These are phyloP conservation scores for Cyberlindnera maclurae DNA, from an alignment of 805 yeast genomes.

Conservation along the genomic window DNA sequence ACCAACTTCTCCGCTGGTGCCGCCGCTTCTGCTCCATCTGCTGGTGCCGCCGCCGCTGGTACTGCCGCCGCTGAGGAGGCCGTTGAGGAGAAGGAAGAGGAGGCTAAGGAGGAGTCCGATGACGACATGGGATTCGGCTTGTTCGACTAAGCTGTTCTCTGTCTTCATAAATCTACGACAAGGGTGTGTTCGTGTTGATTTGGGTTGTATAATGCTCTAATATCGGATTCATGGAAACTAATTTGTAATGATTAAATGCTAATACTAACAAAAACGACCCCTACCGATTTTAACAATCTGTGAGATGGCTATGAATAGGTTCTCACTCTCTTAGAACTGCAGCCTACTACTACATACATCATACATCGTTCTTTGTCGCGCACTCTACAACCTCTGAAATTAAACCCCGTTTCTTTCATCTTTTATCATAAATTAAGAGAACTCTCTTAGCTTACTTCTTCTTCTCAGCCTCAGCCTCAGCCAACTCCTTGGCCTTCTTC, in stretches of 20 bases:
- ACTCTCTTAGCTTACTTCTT: conserved; percentile 62
- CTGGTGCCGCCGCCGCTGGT: conserved; percentile 54
- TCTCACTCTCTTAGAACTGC: too few species aligned
- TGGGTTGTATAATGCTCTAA: too few species aligned
- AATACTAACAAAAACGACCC: too few species aligned
- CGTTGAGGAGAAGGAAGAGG: conserved; percentile 54
- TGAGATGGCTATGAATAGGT: too few species aligned
- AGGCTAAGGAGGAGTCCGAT: conserved; percentile 49
- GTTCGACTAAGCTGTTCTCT: conserved; percentile 55
- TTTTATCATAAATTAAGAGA: conserved; percentile 19
- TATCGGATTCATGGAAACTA: too few species aligned
- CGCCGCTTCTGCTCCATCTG: conserved; percentile 67
- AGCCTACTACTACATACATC: too few species aligned
- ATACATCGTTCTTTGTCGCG: too few species aligned
- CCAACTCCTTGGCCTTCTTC: conserved; percentile 94
- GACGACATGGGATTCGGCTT: conserved; percentile 89
- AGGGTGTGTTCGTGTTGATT: too few species aligned
- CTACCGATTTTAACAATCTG: too few species aligned
- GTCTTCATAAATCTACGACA: not conserved
- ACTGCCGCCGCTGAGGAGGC: conserved; percentile 59
- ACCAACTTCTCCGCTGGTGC: conserved; percentile 66
- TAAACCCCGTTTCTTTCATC: conserved; percentile 14
- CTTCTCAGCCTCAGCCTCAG: conserved; percentile 99
- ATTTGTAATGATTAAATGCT: too few species aligned
- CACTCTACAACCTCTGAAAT: not conserved